These are phyloP conservation scores for Ogataea saltuana DNA, from an alignment of 805 yeast genomes.

Conservation along the genomic window DNA sequence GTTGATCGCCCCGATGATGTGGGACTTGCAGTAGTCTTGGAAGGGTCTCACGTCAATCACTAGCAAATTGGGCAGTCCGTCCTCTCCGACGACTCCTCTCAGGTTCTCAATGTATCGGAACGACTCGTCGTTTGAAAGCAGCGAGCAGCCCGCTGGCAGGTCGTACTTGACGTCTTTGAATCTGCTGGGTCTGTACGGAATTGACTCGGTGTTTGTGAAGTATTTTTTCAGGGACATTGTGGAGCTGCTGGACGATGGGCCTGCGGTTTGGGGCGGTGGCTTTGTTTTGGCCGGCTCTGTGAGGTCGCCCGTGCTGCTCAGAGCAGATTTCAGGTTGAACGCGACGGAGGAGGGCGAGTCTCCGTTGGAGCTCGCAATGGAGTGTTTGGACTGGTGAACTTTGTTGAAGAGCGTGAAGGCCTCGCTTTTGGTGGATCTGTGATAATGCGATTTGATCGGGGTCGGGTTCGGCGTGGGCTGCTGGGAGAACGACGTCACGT, in stretches of 20 bases:
- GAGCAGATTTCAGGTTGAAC: conserved; percentile 11
- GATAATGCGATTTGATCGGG: conserved; percentile 15
- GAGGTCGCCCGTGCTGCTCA: conserved; percentile 6
- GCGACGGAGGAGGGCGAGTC: conserved; percentile 6
- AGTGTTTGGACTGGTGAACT: conserved; percentile 5
- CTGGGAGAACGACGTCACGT: conserved; percentile 10
- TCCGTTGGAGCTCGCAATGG: not conserved
- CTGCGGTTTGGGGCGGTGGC: not conserved
- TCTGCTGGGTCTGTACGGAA: conserved; percentile 23
- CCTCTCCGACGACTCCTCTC: conserved; percentile 25
- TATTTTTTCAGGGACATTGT: conserved; percentile 16
- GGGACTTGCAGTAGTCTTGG: conserved; percentile 64
- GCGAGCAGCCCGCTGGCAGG: conserved; percentile 26
- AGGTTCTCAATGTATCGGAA: conserved; percentile 19
- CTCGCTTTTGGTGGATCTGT: conserved; percentile 25
- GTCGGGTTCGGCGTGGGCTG: conserved; percentile 12
- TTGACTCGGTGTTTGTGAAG: conserved; percentile 17
- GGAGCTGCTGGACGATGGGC: conserved; percentile 3
- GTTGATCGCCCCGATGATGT: conserved; percentile 63
- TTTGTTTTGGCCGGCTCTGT: not conserved
- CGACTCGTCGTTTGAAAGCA: conserved; percentile 22
- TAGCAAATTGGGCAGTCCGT: conserved; percentile 38
- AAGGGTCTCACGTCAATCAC: conserved; percentile 80
- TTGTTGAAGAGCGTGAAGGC: conserved; percentile 5
- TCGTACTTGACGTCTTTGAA: conserved; percentile 25